phyloP scores from a whole-genome alignment of 139 green algal genomes.

The Spirogloea muscicola region DNA sequence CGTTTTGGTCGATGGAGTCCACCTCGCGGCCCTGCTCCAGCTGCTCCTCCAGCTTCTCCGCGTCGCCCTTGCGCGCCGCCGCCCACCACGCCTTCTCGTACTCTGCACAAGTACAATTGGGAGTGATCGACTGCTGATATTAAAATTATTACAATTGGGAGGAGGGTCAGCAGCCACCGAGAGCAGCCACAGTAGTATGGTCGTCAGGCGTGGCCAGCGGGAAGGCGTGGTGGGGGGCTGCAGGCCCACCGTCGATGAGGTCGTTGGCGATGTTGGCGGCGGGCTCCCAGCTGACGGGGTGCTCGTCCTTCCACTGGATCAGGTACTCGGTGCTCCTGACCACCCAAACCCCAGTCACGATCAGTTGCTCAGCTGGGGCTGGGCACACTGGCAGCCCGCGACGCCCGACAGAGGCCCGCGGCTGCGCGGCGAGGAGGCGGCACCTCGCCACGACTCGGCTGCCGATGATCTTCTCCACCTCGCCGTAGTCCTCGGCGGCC shows the following conservation, averaged over 20 bases:
- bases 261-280: slow-evolving; percentile 47
- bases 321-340: slow-evolving; percentile 52
- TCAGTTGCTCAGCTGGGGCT: too few relatives aligned
- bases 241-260: slow-evolving; percentile 25
- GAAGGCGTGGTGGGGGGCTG: too few relatives aligned
- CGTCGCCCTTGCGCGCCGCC: slow-evolving; percentile 29
- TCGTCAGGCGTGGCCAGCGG: too few relatives aligned
- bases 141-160: too few relatives aligned
- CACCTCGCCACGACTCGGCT: slow-evolving; percentile 28
- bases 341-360: neutral
- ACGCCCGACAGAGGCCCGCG: too few relatives aligned
- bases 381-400: too few relatives aligned
- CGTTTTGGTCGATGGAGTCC: slow-evolving; percentile 40
- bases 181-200: too few relatives aligned
- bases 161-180: too few relatives aligned
- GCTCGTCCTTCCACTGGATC: slow-evolving; percentile 51
- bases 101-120: too few relatives aligned
- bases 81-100: slow-evolving; percentile 33
- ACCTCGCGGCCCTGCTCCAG: slow-evolving; percentile 37
- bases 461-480: slow-evolving; percentile 39
- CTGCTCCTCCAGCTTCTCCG: slow-evolving; percentile 23
- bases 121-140: too few relatives aligned
- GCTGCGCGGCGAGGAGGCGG: too few relatives aligned
- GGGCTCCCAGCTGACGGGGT: slow-evolving; percentile 53
- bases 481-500: slow-evolving; percentile 21